Evolutionary conservation across 2,329 filamentous ascomycete genomes (phyloP), one percentile per base, ranked within the genome.

Genomic region (Metarhizium robertsii): DNA sequence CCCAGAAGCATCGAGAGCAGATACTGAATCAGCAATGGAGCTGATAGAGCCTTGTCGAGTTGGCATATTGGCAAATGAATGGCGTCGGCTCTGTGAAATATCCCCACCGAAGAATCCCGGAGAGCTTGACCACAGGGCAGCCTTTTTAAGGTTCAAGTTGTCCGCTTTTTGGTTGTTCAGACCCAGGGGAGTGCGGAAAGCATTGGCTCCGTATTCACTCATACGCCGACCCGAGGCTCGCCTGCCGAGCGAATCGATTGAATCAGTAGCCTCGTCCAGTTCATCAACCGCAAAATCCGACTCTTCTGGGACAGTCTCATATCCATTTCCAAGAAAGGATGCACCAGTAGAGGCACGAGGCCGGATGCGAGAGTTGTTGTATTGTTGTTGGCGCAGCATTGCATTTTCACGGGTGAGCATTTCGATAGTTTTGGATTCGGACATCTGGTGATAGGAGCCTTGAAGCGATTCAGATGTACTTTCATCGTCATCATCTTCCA

Each of bases 241-340:
- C 62, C 77, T 79, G 14, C 70, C 71, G 52, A 79, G 65, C 46
- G 77, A 73, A 16, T 76, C 72, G 10, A 73, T 71, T 13, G 61
- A 56, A 30, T 87, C 84, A 59, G 78, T 75, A 48, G 73, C 65
- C 62, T 88, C 85, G 56, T 88, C 85, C 10, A 85, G 75, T 65
- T 88, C 85, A 59, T 88, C 86, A 58, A 88, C 83, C n/a, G 86
- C 86, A 64, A 79, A 88, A 60, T 89, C 86, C 0, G 82, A 85
- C 60, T 86, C 84, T 61, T 86, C 82, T 0, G 81, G 79, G 0
- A 86, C 77, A 1, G 79, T 65, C n/a, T 76, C 71, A 59, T 85
- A 84, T 16, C 78, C 76, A 58, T 81, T 81, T n/a, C 75, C 73
- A 30, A 82, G 60, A 61, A 80, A 85, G 2, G 75, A 69, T 29